These are phyloP conservation scores for Penicillium sp. DNA, from an alignment of 2,329 filamentous ascomycete genomes.

Conservation along the genomic window DNA sequence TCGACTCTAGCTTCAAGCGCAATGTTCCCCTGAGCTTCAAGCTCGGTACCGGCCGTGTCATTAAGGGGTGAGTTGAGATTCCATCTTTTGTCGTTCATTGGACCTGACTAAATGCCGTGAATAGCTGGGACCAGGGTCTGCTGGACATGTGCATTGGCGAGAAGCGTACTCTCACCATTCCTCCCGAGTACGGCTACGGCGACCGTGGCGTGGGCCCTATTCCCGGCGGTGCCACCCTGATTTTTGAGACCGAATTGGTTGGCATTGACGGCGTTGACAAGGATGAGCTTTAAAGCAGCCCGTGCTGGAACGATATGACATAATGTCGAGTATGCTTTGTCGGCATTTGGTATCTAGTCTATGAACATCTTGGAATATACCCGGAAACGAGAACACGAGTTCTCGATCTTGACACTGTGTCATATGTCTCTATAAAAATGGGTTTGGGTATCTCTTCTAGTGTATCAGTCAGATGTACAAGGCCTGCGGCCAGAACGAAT, in stretches of 20 bases:
- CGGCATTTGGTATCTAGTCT: not conserved
- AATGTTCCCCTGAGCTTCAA: slow-evolving; percentile 73
- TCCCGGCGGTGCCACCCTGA: slow-evolving; percentile 73
- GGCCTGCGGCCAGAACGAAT: not conserved
- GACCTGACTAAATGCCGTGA: slow-evolving; percentile 7
- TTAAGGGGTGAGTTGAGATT: slow-evolving; percentile 67
- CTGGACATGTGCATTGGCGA: slow-evolving; percentile 95
- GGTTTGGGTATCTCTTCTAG: slow-evolving; percentile 17
- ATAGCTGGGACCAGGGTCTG: slow-evolving; percentile 84
- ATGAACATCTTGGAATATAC: not conserved
- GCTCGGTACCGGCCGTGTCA: slow-evolving; percentile 78
- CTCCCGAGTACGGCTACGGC: slow-evolving; percentile 83
- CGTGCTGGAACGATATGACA: not conserved
- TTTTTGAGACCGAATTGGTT: slow-evolving; percentile 90
- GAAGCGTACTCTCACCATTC: slow-evolving; percentile 84
- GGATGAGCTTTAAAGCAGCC: slow-evolving; percentile 41
- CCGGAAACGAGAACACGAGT: not conserved
- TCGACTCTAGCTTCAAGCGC: slow-evolving; percentile 81
- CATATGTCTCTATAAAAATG: not conserved
- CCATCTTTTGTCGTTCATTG: not conserved
- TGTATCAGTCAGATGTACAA: slow-evolving; percentile 13
- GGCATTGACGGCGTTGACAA: slow-evolving; percentile 70
- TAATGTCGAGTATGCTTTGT: not conserved
- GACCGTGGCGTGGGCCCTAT: slow-evolving; percentile 74
- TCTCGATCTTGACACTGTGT: not conserved